Evolutionary conservation across 306 rosid species (phyloP), one percentile per base, ranked within the genome.

Genomic region (Begonia loranthoides): DNA sequence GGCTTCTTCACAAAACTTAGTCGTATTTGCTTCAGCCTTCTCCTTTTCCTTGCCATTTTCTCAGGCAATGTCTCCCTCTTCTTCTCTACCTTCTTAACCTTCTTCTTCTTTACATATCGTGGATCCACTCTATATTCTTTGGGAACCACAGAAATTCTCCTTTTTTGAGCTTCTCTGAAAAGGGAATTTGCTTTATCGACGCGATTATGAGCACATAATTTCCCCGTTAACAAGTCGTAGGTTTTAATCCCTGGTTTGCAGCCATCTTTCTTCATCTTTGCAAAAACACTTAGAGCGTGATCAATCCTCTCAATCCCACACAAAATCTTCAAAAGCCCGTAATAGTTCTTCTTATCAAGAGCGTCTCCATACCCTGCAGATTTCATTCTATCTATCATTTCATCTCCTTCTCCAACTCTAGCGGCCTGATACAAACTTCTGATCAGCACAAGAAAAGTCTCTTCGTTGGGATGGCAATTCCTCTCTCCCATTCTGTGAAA

Each of bases 31-130:
- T 88, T 79, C 51, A 88, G 59, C 44, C 79, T 83, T n/a, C 86
- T 81, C 74, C 90, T 88, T 78, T 88, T 88, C 77, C 93, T 79
- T 0, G 79, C 81, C 96, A 77, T 84, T 70, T 76, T 84, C 79
- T 88, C 96, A 0, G 90, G 95, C 65, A 89, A 67, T 5, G 94
- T 85, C 69, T 82, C 94, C 59, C 79, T 61, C 59, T 83, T 78
- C 79, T 78, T 77, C 51, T 66, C 68, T 66, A n/a, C 59, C 79
- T 79, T 79, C 68, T 46, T 77, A 58, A 43, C 75, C 83, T 54
- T 79, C 3, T 61, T 69, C 69, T 70, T 77, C 84, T 75, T 81
- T 69, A 60, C 6, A 49, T 58, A 74, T 55, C 78, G 70, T 4
- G 83, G 76, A 13, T 87, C 78, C 63, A 79, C 73, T 64, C 62